Percentiles rank a stretch among this genome's conserved stretches.
Evolutionary conservation across 2,329 filamentous ascomycete genomes (phyloP).

Genomic region (Penicillium polonicum): DNA sequence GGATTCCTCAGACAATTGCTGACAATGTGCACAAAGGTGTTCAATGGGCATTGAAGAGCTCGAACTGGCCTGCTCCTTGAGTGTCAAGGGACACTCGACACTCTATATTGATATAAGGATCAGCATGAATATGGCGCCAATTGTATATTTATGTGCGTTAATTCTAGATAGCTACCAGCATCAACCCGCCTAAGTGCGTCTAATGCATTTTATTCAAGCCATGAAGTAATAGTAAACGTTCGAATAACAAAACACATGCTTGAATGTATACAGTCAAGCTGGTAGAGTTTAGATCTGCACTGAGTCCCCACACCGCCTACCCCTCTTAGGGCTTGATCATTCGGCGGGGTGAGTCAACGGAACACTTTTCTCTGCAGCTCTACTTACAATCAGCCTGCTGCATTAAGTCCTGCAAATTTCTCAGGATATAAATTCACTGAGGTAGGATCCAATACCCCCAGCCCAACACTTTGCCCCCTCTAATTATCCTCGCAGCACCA

Average conservation of each 20-base stretch:
- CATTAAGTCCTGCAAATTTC: conserved; percentile 2
- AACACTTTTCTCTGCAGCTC: conserved; percentile 10
- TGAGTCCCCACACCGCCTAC: conserved; percentile 14
- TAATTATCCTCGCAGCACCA: conserved; percentile 22
- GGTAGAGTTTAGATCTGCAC: not conserved
- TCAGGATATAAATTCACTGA: conserved; percentile 21
- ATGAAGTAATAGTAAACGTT: not conserved
- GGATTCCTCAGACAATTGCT: conserved; percentile 64
- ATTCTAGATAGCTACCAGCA: not conserved
- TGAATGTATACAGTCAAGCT: not conserved
- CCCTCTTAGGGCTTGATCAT: conserved; percentile 34
- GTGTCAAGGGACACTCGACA: not conserved
- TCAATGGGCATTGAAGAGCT: conserved; percentile 66
- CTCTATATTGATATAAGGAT: not conserved
- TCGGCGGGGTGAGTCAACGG: conserved; percentile 36
- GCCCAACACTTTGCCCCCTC: not conserved
- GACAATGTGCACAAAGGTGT: conserved; percentile 76
- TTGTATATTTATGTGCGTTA: not conserved
- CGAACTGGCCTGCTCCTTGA: conserved; percentile 36
- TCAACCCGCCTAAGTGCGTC: not conserved
- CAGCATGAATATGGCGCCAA: not conserved
- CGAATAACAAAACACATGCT: not conserved
- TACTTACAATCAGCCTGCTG: conserved; percentile 6
- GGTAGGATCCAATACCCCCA: conserved; percentile 11
- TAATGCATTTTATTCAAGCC: not conserved